phyloP scores from a whole-genome alignment of 352 stramenopile species.

The Aphanomyces euteiches region DNA sequence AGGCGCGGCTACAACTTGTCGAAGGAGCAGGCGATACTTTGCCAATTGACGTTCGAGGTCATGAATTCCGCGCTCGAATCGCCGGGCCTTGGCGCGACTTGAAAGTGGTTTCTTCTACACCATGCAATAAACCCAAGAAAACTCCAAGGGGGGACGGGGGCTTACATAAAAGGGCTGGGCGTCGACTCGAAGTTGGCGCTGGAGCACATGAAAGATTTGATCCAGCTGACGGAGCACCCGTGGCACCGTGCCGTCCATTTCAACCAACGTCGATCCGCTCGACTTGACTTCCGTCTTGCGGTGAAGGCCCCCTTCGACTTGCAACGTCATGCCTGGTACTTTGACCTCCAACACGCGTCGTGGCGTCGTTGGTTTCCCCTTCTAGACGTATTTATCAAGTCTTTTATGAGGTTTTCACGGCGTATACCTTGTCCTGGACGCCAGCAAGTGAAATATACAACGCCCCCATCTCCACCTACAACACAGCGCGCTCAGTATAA shows the following conservation, averaged over 20 bases:
- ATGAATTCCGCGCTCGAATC: slow-evolving; percentile 24
- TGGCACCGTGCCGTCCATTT: neutral
- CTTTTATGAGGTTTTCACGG: neutral
- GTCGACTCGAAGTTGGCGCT: slow-evolving; percentile 12
- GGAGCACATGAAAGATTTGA: slow-evolving; percentile 3
- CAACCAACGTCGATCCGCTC: neutral
- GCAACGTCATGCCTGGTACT: slow-evolving; percentile 11
- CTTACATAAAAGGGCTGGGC: slow-evolving; percentile 24
- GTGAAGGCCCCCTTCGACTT: slow-evolving; percentile 8
- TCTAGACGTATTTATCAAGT: neutral
- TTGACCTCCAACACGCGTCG: slow-evolving; percentile 13
- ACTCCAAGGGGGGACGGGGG: no score
- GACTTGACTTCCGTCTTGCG: slow-evolving; percentile 16
- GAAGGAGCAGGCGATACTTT: slow-evolving; percentile 4
- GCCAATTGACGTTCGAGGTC: slow-evolving; percentile 21
- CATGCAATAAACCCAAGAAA: neutral
- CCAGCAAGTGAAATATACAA: slow-evolving; percentile 10
- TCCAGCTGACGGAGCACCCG: slow-evolving; percentile 24
- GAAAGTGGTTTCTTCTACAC: slow-evolving; percentile 19
- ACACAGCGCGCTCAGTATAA: no score
- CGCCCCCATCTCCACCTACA: slow-evolving; percentile 23
- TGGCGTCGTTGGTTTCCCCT: neutral
- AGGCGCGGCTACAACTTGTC: slow-evolving; percentile 12
- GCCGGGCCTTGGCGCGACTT: slow-evolving; percentile 11
- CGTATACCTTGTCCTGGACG: neutral